Evolutionary conservation across 306 rosid genomes (phyloP).

Genomic region (Cyamopsis tetragonoloba): DNA sequence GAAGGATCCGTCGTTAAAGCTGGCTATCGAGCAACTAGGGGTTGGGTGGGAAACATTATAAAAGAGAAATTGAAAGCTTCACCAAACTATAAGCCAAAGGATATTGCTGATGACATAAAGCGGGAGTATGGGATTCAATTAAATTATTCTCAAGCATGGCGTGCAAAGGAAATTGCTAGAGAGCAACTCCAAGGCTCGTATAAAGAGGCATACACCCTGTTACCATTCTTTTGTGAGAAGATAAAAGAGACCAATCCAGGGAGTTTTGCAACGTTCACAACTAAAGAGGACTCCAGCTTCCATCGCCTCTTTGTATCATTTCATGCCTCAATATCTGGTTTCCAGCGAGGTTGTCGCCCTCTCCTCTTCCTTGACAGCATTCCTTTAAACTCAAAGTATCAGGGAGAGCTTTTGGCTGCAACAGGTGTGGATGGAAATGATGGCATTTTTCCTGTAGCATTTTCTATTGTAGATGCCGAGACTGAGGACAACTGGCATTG

Average conservation of each 20-base stretch:
- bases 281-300: conserved; percentile 92
- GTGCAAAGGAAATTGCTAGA: conserved; percentile 95
- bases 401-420: conserved; percentile 81
- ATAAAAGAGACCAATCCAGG: conserved; percentile 93
- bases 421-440: conserved; percentile 85
- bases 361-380: conserved; percentile 80
- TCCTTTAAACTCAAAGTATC: conserved; percentile 85
- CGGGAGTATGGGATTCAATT: conserved; percentile 92
- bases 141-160: conserved; percentile 99
- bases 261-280: conserved; percentile 78
- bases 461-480: conserved; percentile 88
- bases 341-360: conserved; percentile 87
- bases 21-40: conserved; percentile 95
- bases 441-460: conserved; percentile 79
- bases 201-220: conserved; percentile 88
- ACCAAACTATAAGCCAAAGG: conserved; percentile 95
- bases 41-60: conserved; percentile 97
- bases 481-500: conserved; percentile 87
- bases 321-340: conserved; percentile 77
- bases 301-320: conserved; percentile 89
- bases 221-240: conserved; percentile 84
- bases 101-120: conserved; percentile 85
- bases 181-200: conserved; percentile 96
- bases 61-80: conserved; percentile 90
- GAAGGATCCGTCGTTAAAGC: conserved; percentile 92